Conservation (phyloP, 2,329 filamentous ascomycete species). For the Diplodia mutila region DNA sequence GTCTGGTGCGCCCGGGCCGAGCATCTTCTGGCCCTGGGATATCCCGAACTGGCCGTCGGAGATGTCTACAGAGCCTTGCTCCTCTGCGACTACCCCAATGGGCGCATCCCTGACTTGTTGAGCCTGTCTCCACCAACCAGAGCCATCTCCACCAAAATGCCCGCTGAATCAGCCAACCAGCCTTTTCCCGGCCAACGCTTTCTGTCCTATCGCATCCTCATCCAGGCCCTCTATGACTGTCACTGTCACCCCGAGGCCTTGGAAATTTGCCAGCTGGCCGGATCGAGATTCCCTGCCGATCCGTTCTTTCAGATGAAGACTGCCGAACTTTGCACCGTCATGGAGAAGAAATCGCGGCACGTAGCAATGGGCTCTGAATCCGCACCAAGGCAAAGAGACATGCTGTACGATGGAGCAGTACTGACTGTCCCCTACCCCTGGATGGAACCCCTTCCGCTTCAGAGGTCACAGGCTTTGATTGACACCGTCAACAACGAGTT, state of each 20-base stretch:
- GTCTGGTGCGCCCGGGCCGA: constrained; percentile 33
- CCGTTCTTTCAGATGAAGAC: constrained; percentile 14
- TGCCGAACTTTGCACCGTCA: constrained; percentile 18
- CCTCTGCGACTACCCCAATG: constrained; percentile 34
- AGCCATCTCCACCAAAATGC: not conserved
- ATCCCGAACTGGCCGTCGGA: constrained; percentile 38
- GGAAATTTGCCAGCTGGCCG: constrained; percentile 27
- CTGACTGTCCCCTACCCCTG: constrained; percentile 30
- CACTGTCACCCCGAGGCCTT: constrained; percentile 32
- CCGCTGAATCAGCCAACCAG: not conserved
- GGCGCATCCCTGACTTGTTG: not conserved
- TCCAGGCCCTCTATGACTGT: constrained; percentile 33
- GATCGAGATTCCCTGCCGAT: not conserved
- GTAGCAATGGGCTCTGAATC: constrained; percentile 17
- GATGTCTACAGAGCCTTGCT: constrained; percentile 39
- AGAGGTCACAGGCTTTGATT: constrained; percentile 23
- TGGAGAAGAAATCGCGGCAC: constrained; percentile 26
- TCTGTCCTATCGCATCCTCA: constrained; percentile 27
- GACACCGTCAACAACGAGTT: constrained; percentile 20
- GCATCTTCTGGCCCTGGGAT: constrained; percentile 34
- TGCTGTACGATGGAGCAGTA: constrained; percentile 29
- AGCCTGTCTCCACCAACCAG: not conserved
- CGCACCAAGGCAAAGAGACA: constrained; percentile 25
- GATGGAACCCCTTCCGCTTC: constrained; percentile 26
- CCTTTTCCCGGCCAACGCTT: not conserved